Base-by-base conservation (phyloP, 2,329 filamentous ascomycete species). In the Tricladium varicosporioides region DNA sequence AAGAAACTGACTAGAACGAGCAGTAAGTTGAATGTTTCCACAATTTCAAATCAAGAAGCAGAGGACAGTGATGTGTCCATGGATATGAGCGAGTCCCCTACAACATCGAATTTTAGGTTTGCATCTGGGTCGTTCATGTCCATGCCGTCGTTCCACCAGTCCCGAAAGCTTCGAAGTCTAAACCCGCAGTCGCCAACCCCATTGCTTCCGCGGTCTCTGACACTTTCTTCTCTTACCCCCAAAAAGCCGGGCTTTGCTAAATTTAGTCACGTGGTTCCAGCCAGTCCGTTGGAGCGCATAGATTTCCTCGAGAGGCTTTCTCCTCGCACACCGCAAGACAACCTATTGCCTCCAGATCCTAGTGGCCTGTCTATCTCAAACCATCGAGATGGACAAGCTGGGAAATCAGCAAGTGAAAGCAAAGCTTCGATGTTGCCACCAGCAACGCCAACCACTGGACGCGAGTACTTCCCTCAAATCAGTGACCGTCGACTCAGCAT, bases 361-460 rank as follows among this genome's bases (percentile, higher is more conserved):
- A 95, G 89, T 72, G 84, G 85, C 42, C 76, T 96, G 15, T 92
- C 91, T 1, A 93, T 96, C 58, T 94, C 91, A 2, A 87, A 84
- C 56, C 77, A 79, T 15, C 75, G 72, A 58, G 76, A 68, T 55
- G 52, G 56, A 13, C 60, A 65, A 46, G 51, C 45, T 56, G 52
- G 61, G 49, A 63, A 57, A 51, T 53, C 59, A 33, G 60, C 55
- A 54, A 47, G 16, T 78, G 36, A 73, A 72, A 53, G 72, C 72
- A 69, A 66, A 60, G 75, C 72, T 58, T 71, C 69, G 32, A 77
- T 77, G 56, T 79, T 85, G 48, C 83, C 83, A 11, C 93, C 92
- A 0, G 92, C 91, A 1, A 97, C 93, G 0, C 93, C 93, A 4
- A 96, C 92, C 1, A 61, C 81, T 11, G 79, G 79, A 42, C 76